Conservation (phyloP, 2,329 filamentous ascomycete species). For the Colletotrichum liaoningense region DNA sequence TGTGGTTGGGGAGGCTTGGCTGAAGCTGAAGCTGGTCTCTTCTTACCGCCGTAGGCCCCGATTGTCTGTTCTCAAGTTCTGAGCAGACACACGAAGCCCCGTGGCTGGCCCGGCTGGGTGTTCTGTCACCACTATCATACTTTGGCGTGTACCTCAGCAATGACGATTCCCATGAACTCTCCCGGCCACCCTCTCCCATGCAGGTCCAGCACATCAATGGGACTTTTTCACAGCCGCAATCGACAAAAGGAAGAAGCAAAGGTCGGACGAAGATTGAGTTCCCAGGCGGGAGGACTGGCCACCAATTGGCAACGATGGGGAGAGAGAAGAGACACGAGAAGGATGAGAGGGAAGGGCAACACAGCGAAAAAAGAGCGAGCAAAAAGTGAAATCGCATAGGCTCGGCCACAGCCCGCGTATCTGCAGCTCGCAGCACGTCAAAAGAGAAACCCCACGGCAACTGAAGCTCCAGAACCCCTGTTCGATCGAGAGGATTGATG, state of each 20-base stretch:
- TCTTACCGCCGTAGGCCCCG: not conserved
- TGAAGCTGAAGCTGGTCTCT: constrained; percentile 17
- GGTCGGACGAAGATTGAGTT: constrained; percentile 19
- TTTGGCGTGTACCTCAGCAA: constrained; percentile 1
- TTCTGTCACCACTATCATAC: not conserved
- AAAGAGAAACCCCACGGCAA: constrained; percentile 29
- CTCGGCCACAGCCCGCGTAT: constrained; percentile 16
- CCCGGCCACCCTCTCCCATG: constrained; percentile 9
- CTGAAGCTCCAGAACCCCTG: constrained; percentile 30
- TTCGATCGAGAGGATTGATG: constrained; percentile 34
- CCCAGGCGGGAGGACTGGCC: not conserved
- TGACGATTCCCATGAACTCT: constrained; percentile 20
- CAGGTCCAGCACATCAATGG: constrained; percentile 23
- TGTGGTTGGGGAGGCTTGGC: constrained; percentile 18
- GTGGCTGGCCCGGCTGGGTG: not conserved
- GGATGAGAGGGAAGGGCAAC: not conserved
- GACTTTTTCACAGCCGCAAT: constrained; percentile 15
- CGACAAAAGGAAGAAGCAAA: not conserved
- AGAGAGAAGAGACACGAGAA: not conserved
- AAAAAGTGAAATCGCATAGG: not conserved
- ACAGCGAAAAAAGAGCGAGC: not conserved
- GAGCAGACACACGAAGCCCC: not conserved
- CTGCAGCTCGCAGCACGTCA: constrained; percentile 31
- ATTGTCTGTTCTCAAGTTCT: constrained; percentile 11
- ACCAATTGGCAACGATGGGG: not conserved